Evolutionary conservation across 1,139 yeast genomes (phyloP).

Genomic region (Martiniozyma asiatica): DNA sequence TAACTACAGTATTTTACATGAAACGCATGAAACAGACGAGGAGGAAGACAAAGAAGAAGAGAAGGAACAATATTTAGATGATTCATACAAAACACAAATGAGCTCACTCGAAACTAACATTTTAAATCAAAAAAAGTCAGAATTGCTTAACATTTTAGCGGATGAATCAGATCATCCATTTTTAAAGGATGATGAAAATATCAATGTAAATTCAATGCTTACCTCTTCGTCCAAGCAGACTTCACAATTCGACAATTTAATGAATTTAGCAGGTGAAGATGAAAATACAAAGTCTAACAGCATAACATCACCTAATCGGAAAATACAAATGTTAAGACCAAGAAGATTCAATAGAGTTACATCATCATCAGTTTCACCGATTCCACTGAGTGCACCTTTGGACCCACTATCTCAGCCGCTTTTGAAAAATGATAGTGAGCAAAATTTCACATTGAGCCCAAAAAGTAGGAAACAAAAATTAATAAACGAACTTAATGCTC

Average conservation of each 20-base stretch:
- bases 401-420: constrained; percentile 24
- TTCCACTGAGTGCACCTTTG: constrained; percentile 17
- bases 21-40: constrained; percentile 2
- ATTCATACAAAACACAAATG: too few species aligned
- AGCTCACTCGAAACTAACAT: too few species aligned
- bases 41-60: constrained; percentile 3
- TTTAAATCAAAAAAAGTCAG: too few species aligned
- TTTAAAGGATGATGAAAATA: too few species aligned
- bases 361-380: neutral
- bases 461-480: constrained; percentile 16
- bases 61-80: constrained; percentile 1
- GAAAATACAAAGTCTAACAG: constrained; percentile 1
- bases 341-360: constrained; percentile 32
- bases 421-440: constrained; percentile 10
- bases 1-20: too few species aligned
- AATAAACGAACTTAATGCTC: constrained; percentile 35
- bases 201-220: too few species aligned
- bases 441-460: constrained; percentile 3
- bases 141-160: too few species aligned
- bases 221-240: too few species aligned
- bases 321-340: constrained; percentile 29
- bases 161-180: too few species aligned
- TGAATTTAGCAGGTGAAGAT: too few species aligned
- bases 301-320: constrained; percentile 25
- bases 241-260: too few species aligned